Evolutionary conservation across 2,329 filamentous ascomycete genomes (phyloP), one percentile per base, ranked within the genome.

Genomic region (Pseudocercospora eumusae): DNA sequence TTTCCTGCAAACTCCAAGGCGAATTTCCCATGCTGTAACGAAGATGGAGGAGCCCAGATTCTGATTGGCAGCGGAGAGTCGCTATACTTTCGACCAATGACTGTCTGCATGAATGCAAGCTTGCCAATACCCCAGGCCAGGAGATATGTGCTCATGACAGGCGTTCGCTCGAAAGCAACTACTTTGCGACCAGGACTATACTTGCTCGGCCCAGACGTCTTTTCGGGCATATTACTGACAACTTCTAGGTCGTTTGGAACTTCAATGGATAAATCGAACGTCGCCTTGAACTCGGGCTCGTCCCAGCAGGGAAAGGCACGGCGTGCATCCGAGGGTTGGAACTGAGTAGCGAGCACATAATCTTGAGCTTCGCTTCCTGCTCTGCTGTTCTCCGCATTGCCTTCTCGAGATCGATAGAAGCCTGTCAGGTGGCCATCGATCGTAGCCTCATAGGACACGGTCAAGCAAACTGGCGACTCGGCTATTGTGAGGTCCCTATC

Each of bases 221-320:
- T 93, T 75, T 92, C 88, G 2, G 92, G 92, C 93, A 97, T 98
- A 80, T 98, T 98, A 80, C 91, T 96, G 53, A 98, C 82, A 13
- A 92, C 95, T 42, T 92, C 88, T 76, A 95, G 89, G 68, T 93
- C 91, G 52, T 89, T 88, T 15, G 95, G 93, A 52, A 97, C 85
- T 79, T 98, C 93, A 65, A 99, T 89, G 71, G 92, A 85, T 62
- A 99, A 90, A 76, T 97, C 93, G 73, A 97, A 98, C 2, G 92
- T 95, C 10, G 95, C 92, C 80, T 99, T 99, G 66, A 98, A 84
- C 72, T 96, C 96, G 45, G 95, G 95, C 80, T 99, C 95, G 74
- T 99, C 95, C 73, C 98, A 98, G 80, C 95, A 99, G 50, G 95
- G 95, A 79, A 99, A 97, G 7, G 95, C 93, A 68, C 93, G 85